A percentile compares a stretch with the other conserved stretches of the same genome.
phyloP scores from a whole-genome alignment of 345 rosid species.

The Camelina laxa region DNA sequence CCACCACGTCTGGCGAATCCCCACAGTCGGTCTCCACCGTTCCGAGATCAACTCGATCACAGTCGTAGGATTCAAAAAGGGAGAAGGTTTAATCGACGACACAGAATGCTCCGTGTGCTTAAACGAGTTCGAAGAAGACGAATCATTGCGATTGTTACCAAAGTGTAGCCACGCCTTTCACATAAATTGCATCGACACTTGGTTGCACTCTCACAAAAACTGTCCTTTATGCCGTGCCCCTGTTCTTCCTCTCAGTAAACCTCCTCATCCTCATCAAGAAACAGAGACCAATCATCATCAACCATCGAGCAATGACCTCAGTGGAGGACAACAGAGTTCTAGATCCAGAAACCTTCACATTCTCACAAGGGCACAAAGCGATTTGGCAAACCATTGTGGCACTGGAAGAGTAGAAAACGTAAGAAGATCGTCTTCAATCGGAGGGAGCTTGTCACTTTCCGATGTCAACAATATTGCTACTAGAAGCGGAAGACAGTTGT shows the following conservation, averaged over 20 bases:
- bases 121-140: constrained; percentile 70
- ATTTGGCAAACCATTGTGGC: constrained; percentile 33
- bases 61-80: constrained; percentile 56
- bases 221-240: constrained; percentile 90
- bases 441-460: constrained; percentile 45
- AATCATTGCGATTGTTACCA: constrained; percentile 65
- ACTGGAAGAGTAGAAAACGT: constrained; percentile 29
- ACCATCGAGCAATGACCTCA: constrained; percentile 16
- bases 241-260: constrained; percentile 41
- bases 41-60: constrained; percentile 64
- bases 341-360: constrained; percentile 37
- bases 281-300: constrained; percentile 23
- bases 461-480: background rate
- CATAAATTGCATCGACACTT: constrained; percentile 73
- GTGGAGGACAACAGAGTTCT: constrained; percentile 25
- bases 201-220: constrained; percentile 79
- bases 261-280: constrained; percentile 8
- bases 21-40: constrained; percentile 65
- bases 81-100: constrained; percentile 61
- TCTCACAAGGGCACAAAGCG: constrained; percentile 41
- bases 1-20: constrained; percentile 71
- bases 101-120: constrained; percentile 92
- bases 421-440: constrained; percentile 64
- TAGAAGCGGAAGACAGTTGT: constrained; percentile 28
- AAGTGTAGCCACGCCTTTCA: constrained; percentile 92